Conservation (phyloP, 768 basidiomycete genomes). For the Lentinula aciculospora region DNA sequence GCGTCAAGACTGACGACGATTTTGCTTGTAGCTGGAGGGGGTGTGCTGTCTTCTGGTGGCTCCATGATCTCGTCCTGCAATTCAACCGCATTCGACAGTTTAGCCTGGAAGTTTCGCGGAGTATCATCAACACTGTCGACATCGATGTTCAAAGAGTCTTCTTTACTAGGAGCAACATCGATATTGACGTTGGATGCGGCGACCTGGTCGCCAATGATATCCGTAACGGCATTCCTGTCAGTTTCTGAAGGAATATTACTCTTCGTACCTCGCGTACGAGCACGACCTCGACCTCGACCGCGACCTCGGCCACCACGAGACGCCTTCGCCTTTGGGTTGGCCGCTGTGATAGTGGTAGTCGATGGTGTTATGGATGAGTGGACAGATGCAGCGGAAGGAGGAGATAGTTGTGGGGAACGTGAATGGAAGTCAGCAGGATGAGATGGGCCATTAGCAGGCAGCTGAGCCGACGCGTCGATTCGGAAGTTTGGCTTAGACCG, state of each 20-base stretch:
- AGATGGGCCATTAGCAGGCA: not conserved
- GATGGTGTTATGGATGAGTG: not conserved
- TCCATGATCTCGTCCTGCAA: not conserved
- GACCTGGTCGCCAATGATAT: not conserved
- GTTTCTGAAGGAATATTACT: not conserved
- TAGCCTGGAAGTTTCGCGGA: not conserved
- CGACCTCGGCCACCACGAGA: slow-evolving; percentile 4
- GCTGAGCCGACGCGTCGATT: slow-evolving; percentile 4
- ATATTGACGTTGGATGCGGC: slow-evolving; percentile 10
- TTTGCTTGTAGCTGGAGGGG: not conserved
- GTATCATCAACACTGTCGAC: not conserved
- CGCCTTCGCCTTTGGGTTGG: not conserved
- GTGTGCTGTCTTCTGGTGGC: not conserved
- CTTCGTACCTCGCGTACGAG: not conserved
- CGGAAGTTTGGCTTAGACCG: slow-evolving; percentile 3
- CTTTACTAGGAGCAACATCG: slow-evolving; percentile 10
- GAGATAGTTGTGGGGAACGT: not conserved
- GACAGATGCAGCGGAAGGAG: not conserved
- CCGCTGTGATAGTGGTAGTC: not conserved
- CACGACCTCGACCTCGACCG: slow-evolving; percentile 2
- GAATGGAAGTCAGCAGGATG: not conserved
- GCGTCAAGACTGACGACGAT: not conserved
- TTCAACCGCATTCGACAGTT: not conserved
- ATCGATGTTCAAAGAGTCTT: not conserved
- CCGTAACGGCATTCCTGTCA: not conserved